These are phyloP conservation scores for Hypoxylon perforatum DNA, from an alignment of 495 filamentous ascomycete species.

Conservation along the genomic window DNA sequence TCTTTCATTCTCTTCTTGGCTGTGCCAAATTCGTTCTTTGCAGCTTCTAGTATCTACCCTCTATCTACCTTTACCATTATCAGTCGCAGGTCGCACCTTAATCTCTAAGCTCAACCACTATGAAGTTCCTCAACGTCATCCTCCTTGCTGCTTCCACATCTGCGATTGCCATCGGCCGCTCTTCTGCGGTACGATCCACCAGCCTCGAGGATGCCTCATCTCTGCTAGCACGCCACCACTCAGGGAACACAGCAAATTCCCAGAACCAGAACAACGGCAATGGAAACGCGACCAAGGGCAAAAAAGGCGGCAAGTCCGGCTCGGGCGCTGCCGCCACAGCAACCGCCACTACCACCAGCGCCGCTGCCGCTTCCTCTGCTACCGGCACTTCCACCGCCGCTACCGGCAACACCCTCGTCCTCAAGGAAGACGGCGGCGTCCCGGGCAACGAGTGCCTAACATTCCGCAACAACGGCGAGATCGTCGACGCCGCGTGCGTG, in stretches of 20 bases:
- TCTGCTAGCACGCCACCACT: not conserved
- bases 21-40: not conserved
- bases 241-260: not conserved
- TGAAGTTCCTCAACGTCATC: conserved; percentile 3
- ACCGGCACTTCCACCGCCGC: too few species aligned
- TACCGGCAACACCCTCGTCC: too few species aligned
- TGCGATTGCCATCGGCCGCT: not conserved
- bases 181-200: not conserved
- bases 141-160: conserved; percentile 1
- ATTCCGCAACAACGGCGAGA: too few species aligned
- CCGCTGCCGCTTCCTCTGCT: too few species aligned
- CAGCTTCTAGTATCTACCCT: not conserved
- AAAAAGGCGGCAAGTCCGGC: not conserved
- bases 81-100: not conserved
- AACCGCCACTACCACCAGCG: too few species aligned
- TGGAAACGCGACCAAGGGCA: not conserved
- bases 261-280: not conserved
- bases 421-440: too few species aligned
- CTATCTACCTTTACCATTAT: too few species aligned
- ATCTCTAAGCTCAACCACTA: not conserved
- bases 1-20: conserved; percentile 3
- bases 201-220: not conserved
- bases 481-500: too few species aligned
- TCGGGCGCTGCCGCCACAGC: not conserved
- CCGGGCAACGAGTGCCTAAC: too few species aligned